These are phyloP conservation scores for Russula sp. DNA, from an alignment of 768 basidiomycete species.

Conservation along the genomic window DNA sequence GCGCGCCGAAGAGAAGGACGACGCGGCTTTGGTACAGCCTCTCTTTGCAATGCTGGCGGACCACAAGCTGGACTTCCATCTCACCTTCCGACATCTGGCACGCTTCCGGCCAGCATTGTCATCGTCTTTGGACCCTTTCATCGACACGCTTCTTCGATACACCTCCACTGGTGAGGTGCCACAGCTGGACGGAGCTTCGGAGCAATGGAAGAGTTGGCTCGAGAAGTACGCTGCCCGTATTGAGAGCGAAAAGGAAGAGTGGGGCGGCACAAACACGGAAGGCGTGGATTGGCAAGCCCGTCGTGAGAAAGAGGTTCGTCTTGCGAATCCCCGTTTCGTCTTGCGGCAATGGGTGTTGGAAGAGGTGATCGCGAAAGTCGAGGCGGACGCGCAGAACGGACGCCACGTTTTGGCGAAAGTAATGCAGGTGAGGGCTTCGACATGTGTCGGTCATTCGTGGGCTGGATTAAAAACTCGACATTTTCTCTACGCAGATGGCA, in stretches of 20 bases:
- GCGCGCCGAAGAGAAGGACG: conserved; percentile 51
- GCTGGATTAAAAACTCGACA: background rate
- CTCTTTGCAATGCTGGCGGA: conserved; percentile 69
- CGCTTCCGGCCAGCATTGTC: conserved; percentile 48
- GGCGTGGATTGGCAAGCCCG: conserved; percentile 14
- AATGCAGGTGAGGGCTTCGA: conserved; percentile 56
- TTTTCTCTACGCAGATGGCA: conserved; percentile 58
- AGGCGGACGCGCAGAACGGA: conserved; percentile 56
- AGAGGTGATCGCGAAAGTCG: conserved; percentile 77
- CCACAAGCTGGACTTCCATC: conserved; percentile 82
- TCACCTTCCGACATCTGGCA: conserved; percentile 69
- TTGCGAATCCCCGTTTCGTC: conserved; percentile 87
- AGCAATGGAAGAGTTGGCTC: conserved; percentile 61
- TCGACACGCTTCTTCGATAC: conserved; percentile 40
- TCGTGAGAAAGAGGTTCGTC: conserved; percentile 38
- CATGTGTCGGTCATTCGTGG: background rate
- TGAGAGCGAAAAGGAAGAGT: conserved; percentile 43
- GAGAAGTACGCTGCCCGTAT: conserved; percentile 55
- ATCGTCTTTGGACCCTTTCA: conserved; percentile 36
- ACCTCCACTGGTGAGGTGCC: conserved; percentile 44
- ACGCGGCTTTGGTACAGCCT: conserved; percentile 51
- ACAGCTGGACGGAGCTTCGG: conserved; percentile 40
- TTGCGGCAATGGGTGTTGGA: conserved; percentile 95
- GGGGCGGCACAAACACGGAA: conserved; percentile 45
- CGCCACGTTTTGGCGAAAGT: conserved; percentile 73